Conservation (phyloP, 306 rosid genomes). For the Ziziphus jujuba region DNA sequence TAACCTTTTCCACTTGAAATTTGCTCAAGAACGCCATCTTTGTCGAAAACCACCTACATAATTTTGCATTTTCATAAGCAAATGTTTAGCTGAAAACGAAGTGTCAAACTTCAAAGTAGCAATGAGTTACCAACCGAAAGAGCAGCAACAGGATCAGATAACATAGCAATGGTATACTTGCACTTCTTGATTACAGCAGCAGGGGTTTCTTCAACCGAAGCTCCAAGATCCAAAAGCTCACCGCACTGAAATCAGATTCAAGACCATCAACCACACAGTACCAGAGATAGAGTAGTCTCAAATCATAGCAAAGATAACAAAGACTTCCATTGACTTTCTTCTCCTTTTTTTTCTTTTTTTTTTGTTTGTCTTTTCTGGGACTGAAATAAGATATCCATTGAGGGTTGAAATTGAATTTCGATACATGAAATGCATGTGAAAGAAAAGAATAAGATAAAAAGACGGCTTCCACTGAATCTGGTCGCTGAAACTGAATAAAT, state of each 20-base stretch:
- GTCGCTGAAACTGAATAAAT: too few relatives aligned
- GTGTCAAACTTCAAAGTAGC: background rate
- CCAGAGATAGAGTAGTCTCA: background rate
- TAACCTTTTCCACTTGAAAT: constrained; percentile 59
- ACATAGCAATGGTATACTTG: constrained; percentile 73
- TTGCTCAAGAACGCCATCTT: constrained; percentile 75
- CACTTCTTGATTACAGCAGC: constrained; percentile 76
- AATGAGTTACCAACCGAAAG: constrained; percentile 50
- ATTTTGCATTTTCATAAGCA: constrained; percentile 12
- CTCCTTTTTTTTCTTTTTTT: too few relatives aligned
- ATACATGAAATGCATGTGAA: too few relatives aligned
- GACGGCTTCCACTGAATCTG: too few relatives aligned
- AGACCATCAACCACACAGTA: background rate
- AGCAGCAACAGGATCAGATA: constrained; percentile 83
- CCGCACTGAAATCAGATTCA: constrained; percentile 47
- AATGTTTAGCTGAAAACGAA: constrained; percentile 4
- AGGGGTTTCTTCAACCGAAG: constrained; percentile 69
- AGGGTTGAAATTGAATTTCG: too few relatives aligned
- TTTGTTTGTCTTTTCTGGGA: too few relatives aligned
- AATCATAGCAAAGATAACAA: too few relatives aligned
- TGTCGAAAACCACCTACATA: constrained; percentile 64
- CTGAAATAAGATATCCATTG: too few relatives aligned
- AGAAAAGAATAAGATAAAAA: too few relatives aligned
- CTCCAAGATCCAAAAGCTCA: constrained; percentile 68
- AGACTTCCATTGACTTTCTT: too few relatives aligned